phyloP scores from a whole-genome alignment of 768 basidiomycete species.

The Lactifluus hygrophoroides region DNA sequence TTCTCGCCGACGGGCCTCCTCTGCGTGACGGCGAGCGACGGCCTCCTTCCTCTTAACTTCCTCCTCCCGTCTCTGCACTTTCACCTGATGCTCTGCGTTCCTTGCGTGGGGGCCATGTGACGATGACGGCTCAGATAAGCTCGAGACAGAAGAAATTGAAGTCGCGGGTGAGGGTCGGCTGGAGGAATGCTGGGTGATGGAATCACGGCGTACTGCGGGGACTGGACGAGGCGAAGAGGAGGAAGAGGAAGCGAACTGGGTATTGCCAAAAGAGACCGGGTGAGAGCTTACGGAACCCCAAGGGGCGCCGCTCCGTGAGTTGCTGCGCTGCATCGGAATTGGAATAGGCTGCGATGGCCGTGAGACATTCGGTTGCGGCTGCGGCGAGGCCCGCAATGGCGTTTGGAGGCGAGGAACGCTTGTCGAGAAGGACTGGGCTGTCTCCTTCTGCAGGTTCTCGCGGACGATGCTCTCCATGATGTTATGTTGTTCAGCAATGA shows the following conservation, averaged over 20 bases:
- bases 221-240: slow-evolving; percentile 3
- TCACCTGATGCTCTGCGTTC: slow-evolving; percentile 1
- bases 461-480: slow-evolving; percentile 12
- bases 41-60: slow-evolving; percentile 11
- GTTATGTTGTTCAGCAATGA: slow-evolving; percentile 12
- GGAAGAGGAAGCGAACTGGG: neutral
- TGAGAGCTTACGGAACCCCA: neutral
- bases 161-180: slow-evolving; percentile 5
- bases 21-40: neutral
- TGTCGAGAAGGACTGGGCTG: neutral
- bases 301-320: slow-evolving; percentile 4
- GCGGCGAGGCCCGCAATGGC: neutral
- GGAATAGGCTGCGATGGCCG: slow-evolving; percentile 13
- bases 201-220: slow-evolving; percentile 7
- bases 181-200: neutral
- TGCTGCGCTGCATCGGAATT: slow-evolving; percentile 7
- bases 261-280: neutral
- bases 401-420: neutral
- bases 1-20: slow-evolving; percentile 13
- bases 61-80: slow-evolving; percentile 4
- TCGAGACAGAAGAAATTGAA: slow-evolving; percentile 6
- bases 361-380: neutral
- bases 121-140: neutral
- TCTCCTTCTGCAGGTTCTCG: slow-evolving; percentile 2
- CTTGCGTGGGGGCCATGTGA: neutral